Percentiles rank a stretch among this genome's conserved stretches.
Conservation (phyloP, 2,329 filamentous ascomycete genomes). For the Salinomyces thailandicus region DNA sequence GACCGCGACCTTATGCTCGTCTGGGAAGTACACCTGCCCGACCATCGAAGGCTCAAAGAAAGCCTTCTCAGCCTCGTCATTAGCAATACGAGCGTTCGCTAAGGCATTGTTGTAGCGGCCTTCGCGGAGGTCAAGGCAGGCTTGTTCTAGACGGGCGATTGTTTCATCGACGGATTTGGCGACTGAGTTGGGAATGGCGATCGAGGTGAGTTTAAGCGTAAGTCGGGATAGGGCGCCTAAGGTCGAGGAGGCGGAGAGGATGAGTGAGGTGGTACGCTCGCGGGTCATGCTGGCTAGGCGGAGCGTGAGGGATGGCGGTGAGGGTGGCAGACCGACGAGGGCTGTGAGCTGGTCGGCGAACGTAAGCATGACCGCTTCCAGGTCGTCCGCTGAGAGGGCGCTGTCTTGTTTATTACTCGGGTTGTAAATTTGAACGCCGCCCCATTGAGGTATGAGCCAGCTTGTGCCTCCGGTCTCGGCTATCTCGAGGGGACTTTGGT, state of each 20-base stretch:
- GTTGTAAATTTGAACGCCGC: constrained; percentile 62
- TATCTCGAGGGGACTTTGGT: constrained; percentile 49
- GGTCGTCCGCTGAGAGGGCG: constrained; percentile 51
- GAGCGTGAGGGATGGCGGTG: constrained; percentile 67
- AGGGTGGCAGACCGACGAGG: constrained; percentile 72
- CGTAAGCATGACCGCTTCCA: constrained; percentile 73
- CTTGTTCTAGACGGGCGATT: constrained; percentile 63
- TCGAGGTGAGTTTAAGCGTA: constrained; percentile 71
- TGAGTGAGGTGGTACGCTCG: constrained; percentile 73
- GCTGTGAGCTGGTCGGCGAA: constrained; percentile 87
- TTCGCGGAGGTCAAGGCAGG: constrained; percentile 59
- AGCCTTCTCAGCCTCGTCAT: constrained; percentile 78
- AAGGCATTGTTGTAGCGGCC: constrained; percentile 57
- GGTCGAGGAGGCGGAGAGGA: constrained; percentile 84
- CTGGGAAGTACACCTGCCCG: constrained; percentile 93
- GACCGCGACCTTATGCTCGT: constrained; percentile 95
- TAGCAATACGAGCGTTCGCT: constrained; percentile 70
- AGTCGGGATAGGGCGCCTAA: constrained; percentile 86
- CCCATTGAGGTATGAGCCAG: constrained; percentile 97
- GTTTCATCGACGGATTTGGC: constrained; percentile 75
- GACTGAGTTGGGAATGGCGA: constrained; percentile 80
- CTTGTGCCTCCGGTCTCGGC: constrained; percentile 55
- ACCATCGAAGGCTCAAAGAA: constrained; percentile 99
- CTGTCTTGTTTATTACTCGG: constrained; percentile 24
- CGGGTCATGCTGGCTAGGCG: constrained; percentile 74